Evolutionary conservation across 139 green algal species (phyloP).

Genomic region (Auxenochlorella pyrenoidosa): DNA sequence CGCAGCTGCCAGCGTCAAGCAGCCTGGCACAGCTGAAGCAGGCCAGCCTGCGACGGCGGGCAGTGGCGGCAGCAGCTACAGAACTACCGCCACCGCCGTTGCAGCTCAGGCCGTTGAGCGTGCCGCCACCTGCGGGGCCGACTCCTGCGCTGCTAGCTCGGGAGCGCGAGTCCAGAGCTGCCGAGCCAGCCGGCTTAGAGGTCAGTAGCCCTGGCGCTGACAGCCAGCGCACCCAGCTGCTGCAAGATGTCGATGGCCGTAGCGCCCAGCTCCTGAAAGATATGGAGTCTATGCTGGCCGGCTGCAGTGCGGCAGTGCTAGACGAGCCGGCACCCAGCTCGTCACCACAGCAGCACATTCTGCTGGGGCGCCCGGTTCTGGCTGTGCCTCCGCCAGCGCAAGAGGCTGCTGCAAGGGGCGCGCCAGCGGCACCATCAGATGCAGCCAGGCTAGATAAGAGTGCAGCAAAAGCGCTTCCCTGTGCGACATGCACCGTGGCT

Average conservation of each 20-base stretch:
- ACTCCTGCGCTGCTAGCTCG: too few relatives aligned
- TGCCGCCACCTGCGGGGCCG: too few relatives aligned
- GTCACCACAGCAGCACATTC: background rate
- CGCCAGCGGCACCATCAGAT: background rate
- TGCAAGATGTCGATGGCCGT: background rate
- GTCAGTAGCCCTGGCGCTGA: too few relatives aligned
- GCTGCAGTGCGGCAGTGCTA: background rate
- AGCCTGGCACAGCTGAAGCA: slow-evolving; percentile 24
- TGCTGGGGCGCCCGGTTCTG: slow-evolving; percentile 3
- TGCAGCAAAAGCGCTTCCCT: background rate
- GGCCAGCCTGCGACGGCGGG: background rate
- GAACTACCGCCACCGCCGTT: background rate
- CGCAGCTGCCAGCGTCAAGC: background rate
- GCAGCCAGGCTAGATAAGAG: background rate
- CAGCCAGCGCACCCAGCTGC: too few relatives aligned
- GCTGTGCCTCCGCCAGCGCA: background rate
- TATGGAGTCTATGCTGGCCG: background rate
- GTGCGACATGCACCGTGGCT: too few relatives aligned
- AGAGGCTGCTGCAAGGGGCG: too few relatives aligned
- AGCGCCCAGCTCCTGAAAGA: background rate
- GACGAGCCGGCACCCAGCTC: background rate
- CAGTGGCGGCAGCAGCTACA: background rate
- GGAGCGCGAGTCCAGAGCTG: too few relatives aligned
- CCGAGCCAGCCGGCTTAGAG: too few relatives aligned
- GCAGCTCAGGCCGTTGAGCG: background rate